Percentiles rank a stretch among this genome's conserved stretches.
Evolutionary conservation across 441 rosid genomes (phyloP).

Genomic region (Aquilaria agallochum): DNA sequence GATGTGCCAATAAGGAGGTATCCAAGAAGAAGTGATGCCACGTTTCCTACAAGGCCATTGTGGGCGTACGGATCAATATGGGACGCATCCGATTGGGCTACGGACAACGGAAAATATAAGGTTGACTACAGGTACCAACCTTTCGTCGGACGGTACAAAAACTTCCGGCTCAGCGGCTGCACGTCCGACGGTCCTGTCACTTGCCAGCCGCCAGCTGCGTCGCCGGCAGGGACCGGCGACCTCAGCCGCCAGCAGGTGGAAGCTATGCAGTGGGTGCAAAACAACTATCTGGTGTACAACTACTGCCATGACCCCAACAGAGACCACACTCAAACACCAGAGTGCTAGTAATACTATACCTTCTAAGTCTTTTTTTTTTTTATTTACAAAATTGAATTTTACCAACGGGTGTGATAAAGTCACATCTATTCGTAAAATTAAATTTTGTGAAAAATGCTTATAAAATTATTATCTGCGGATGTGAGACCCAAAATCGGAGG

Average conservation of each 20-base stretch:
- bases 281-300: conserved; percentile 52
- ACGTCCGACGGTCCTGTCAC: conserved; percentile 23
- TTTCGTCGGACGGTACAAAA: conserved; percentile 42
- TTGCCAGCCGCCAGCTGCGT: conserved; percentile 36
- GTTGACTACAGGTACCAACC: conserved; percentile 61
- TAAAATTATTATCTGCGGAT: background rate
- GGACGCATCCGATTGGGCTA: conserved; percentile 83
- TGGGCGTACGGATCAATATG: conserved; percentile 65
- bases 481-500: conserved; percentile 1
- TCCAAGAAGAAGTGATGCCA: conserved; percentile 39
- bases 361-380: background rate
- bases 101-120: conserved; percentile 60
- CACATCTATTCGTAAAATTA: conserved; percentile 5
- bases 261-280: conserved; percentile 56
- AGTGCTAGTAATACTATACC: conserved; percentile 30
- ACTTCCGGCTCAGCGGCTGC: conserved; percentile 54
- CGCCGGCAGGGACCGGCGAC: conserved; percentile 29
- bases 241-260: conserved; percentile 42
- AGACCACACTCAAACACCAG: conserved; percentile 60
- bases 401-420: too few species aligned
- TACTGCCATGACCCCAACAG: conserved; percentile 64
- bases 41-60: conserved; percentile 59
- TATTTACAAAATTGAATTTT: too few species aligned
- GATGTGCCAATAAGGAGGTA: conserved; percentile 65
- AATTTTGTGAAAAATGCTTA: background rate